Evolutionary conservation across 331 rosid genomes (phyloP), one percentile per base, ranked within the genome.

Genomic region (Cydonia oblonga): DNA sequence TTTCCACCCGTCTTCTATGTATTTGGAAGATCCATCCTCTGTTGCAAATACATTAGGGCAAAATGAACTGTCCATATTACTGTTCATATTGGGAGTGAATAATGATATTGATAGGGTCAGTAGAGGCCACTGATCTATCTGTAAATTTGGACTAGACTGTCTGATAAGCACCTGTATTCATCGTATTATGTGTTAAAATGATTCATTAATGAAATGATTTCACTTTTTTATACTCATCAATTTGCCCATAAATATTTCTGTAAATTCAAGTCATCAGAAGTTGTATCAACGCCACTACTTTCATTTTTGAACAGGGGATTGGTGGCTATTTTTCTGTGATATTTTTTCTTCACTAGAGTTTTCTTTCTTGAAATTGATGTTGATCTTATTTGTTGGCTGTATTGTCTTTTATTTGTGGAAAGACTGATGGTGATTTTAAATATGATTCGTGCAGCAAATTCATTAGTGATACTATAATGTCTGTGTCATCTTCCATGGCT

Each of bases 401-500:
- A n/a, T 26, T 66, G 12, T 23, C 23, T 58, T 29, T 65, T 60
- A 25, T 25, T 75, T 14, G 13, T 19, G 64, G 52, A 35, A 22
- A 24, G 53, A 52, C 60, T 46, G 46, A 23, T 35, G 26, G 66
- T 78, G 69, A 72, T 62, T 59, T 67, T 66, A 9, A 5, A 33
- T 22, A 76, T 68, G 29, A 28, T 81, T 64, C 70, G 63, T 75
- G 80, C 96, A 95, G 99, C 86, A 88, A 95, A 85, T 95, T 91
- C 84, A 82, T 95, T 66, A 87, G 99, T 69, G 96, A 95, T 86
- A 75, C 85, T 83, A 64, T 91, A 78, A 89, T 90, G 97, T 74
- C 77, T 30, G 71, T 91, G 51, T 85, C 97, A 70, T 91, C 99
- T 75, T 88, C 96, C 65, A 84, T 95, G 99, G 92, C 99, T 72